Percentiles rank a stretch among this genome's conserved stretches.
Evolutionary conservation across 768 basidiomycete genomes (phyloP).

Genomic region (Mycena epipterygia): DNA sequence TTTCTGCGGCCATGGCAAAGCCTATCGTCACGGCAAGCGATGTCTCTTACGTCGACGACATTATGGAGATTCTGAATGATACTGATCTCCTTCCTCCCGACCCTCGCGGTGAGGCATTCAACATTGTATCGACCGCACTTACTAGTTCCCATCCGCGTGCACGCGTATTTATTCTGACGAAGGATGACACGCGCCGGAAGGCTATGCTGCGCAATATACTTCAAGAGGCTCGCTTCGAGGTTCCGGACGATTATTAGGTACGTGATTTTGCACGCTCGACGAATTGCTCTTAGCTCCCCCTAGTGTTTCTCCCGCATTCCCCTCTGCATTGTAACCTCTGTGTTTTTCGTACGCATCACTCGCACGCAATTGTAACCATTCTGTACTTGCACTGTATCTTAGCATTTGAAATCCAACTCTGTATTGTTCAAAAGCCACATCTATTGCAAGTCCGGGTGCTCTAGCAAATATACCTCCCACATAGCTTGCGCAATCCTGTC

Average conservation of each 20-base stretch:
- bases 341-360: too few relatives aligned
- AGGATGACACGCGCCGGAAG: background rate
- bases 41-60: background rate
- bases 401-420: too few relatives aligned
- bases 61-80: slow-evolving; percentile 8
- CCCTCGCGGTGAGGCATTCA: background rate
- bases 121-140: background rate
- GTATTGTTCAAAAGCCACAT: too few relatives aligned
- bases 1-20: background rate
- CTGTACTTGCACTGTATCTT: background rate
- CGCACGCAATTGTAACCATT: too few relatives aligned
- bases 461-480: background rate
- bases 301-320: background rate
- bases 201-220: too few relatives aligned
- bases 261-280: too few relatives aligned
- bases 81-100: background rate
- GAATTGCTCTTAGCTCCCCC: too few relatives aligned
- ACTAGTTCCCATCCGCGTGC: background rate
- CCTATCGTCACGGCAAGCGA: slow-evolving; percentile 3
- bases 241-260: too few relatives aligned
- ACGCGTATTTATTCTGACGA: background rate
- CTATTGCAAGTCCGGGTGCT: background rate
- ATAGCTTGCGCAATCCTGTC: slow-evolving; percentile 3
- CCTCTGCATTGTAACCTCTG: background rate
- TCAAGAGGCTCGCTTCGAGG: too few relatives aligned